Conservation (phyloP, 75 land plant genomes). For the Ceratopteris richardii region DNA sequence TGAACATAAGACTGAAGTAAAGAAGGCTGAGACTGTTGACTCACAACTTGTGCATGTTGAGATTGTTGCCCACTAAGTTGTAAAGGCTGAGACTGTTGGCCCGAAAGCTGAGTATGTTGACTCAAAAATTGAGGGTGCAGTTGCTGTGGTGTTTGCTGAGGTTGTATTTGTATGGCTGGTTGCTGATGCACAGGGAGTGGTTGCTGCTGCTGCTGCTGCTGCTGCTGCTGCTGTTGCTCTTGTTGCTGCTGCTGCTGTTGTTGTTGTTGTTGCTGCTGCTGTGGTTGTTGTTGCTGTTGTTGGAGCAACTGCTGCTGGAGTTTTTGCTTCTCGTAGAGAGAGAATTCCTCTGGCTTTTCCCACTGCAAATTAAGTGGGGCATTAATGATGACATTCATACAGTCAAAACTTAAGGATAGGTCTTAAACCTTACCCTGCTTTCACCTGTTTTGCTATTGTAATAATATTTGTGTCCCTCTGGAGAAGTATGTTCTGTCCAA, state of each 20-base stretch:
- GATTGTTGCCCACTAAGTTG: too few relatives aligned
- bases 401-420: too few relatives aligned
- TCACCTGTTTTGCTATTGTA: conserved; percentile 78
- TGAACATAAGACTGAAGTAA: too few relatives aligned
- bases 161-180: conserved; percentile 22
- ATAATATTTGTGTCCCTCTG: conserved; percentile 94
- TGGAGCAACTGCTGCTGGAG: conserved; percentile 31
- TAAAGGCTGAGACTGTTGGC: conserved; percentile 7
- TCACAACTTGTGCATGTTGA: too few relatives aligned
- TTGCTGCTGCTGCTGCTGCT: conserved; percentile 12
- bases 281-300: conserved; percentile 11
- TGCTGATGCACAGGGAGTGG: conserved; percentile 19
- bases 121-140: conserved; percentile 15
- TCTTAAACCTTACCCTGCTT: conserved; percentile 57
- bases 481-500: conserved; percentile 97
- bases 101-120: too few relatives aligned
- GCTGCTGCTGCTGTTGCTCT: conserved; percentile 29
- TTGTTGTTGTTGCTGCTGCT: conserved; percentile 15
- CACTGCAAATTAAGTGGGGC: conserved; percentile 65
- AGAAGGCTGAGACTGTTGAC: conserved; percentile 5
- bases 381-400: too few relatives aligned
- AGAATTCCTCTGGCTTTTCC: conserved; percentile 94
- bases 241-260: conserved; percentile 23
- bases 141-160: conserved; percentile 22
- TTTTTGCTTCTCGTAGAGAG: conserved; percentile 42